Base-by-base conservation (phyloP, 2,329 filamentous ascomycete genomes). In the Chaetothyriales sp. region DNA sequence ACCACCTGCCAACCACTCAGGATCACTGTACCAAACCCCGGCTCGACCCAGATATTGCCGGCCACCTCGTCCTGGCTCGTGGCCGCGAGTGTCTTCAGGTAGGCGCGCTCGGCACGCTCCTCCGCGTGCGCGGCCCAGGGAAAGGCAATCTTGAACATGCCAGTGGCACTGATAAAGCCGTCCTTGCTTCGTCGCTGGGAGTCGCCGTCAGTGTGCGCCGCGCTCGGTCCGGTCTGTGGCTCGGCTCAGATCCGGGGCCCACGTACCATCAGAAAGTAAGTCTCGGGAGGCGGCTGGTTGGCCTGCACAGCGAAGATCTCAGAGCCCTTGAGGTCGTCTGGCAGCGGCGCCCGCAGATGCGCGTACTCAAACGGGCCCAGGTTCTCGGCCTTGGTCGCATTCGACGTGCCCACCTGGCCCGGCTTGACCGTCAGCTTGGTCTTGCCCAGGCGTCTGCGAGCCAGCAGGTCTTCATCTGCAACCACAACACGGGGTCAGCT, bases 1-100 rank as follows among this genome's bases (percentile, higher is more conserved):
- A n/a, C 10, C 43, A 28, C 26, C 18, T 50, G 36, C 45, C 45
- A 19, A 20, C 19, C 22, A 10, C 10, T 20, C 7, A 45, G 8
- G 6, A 19, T 5, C 12, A 20, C 50, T 68, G 60, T 71, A 83
- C 80, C 80, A 64, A 78, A 72, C 57, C 83, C 75, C 5, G 90
- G 88, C 46, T 87, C 80, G 48, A 96, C 89, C 92, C 92, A 98
- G 49, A 98, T 80, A 66, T 95, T 98, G 45, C 92, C 92, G 22
- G 92, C 92, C 26, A 92, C 88, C 73, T 96, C 92, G 64, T 96
- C 89, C 51, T 76, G 76, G 60, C 88, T 94, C 8, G 89, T 93
- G 22, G 50, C 39, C 26, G 83, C 83, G 25, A 92, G 80, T 5
- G 77, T 79, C 72, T 95, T 95, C 69, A 98, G 82, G 68, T 87